Percentiles rank a stretch among this genome's conserved stretches.
These are phyloP conservation scores for Stylosanthes scabra DNA, from an alignment of 331 rosid genomes.

Conservation along the genomic window DNA sequence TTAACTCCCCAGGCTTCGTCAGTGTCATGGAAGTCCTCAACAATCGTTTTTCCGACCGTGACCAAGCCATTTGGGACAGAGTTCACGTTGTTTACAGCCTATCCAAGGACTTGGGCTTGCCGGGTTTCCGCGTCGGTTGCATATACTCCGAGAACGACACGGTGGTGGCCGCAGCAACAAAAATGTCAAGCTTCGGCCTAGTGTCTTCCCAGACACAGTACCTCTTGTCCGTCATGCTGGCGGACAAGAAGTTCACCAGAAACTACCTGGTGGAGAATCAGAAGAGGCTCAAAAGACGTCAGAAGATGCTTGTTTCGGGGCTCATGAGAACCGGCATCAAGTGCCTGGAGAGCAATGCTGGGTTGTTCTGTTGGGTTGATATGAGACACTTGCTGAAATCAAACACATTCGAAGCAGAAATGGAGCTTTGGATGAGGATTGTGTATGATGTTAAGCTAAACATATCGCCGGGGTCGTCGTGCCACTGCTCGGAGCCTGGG, in stretches of 20 bases:
- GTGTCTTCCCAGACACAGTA: conserved; percentile 93
- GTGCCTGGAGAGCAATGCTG: conserved; percentile 84
- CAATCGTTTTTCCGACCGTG: conserved; percentile 15
- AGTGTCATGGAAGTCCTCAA: conserved; percentile 80
- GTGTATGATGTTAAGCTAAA: conserved; percentile 79
- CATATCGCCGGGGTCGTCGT: conserved; percentile 89
- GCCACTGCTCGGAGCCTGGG: conserved; percentile 91
- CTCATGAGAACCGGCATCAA: conserved; percentile 64
- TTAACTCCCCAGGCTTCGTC: conserved; percentile 61
- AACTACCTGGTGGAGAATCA: conserved; percentile 67
- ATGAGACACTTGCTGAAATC: conserved; percentile 76
- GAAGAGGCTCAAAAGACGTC: conserved; percentile 68
- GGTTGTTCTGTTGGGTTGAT: conserved; percentile 90
- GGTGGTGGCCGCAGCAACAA: conserved; percentile 79
- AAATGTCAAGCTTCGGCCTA: conserved; percentile 96
- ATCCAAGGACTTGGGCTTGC: conserved; percentile 95
- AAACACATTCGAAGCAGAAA: conserved; percentile 75
- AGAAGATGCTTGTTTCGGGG: conserved; percentile 61
- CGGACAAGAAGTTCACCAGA: conserved; percentile 73
- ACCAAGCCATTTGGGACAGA: conserved; percentile 53
- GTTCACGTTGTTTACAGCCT: conserved; percentile 89
- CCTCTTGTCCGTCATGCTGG: conserved; percentile 80
- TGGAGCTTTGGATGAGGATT: conserved; percentile 85
- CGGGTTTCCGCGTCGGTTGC: conserved; percentile 93
- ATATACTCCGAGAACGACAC: conserved; percentile 75